Evolutionary conservation across 805 yeast genomes (phyloP).

Genomic region (Wickerhamomyces queroliae): DNA sequence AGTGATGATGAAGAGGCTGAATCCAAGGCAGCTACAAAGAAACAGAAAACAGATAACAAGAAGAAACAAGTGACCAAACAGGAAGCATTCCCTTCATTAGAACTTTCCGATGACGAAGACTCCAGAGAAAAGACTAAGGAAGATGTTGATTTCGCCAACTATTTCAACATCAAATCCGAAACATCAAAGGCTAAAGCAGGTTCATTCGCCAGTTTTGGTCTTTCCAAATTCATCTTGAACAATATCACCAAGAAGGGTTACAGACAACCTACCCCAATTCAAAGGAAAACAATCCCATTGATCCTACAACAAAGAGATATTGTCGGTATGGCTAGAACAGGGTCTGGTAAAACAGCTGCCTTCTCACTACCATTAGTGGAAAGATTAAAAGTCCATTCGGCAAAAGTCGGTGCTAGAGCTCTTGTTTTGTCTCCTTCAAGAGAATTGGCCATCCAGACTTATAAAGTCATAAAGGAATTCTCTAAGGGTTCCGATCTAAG

Average conservation of each 20-base stretch:
- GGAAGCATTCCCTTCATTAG: constrained; percentile 41
- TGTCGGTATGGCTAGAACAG: constrained; percentile 99
- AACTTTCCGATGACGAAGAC: constrained; percentile 46
- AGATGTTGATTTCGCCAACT: constrained; percentile 42
- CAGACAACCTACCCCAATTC: constrained; percentile 96
- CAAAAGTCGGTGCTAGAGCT: constrained; percentile 86
- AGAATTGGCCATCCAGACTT: constrained; percentile 93
- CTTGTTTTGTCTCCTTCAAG: constrained; percentile 90
- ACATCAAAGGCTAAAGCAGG: constrained; percentile 67
- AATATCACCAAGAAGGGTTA: constrained; percentile 83
- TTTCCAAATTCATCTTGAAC: constrained; percentile 61
- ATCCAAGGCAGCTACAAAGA: constrained; percentile 23
- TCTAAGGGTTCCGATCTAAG: constrained; percentile 79
- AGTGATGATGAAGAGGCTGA: constrained; percentile 22
- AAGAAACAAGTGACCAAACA: constrained; percentile 6
- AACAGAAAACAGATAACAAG: constrained; percentile 15
- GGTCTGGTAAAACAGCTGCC: constrained; percentile 99
- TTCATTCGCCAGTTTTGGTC: constrained; percentile 85
- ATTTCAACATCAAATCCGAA: constrained; percentile 34
- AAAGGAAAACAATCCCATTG: constrained; percentile 89
- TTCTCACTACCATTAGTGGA: constrained; percentile 89
- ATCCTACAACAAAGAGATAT: constrained; percentile 86
- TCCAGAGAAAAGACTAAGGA: constrained; percentile 27
- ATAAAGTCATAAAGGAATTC: constrained; percentile 84
- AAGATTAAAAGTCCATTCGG: constrained; percentile 73